Evolutionary conservation across 129 eudicot genomes (phyloP), one percentile per base, ranked within the genome.

Genomic region (Helianthus tuberosus): DNA sequence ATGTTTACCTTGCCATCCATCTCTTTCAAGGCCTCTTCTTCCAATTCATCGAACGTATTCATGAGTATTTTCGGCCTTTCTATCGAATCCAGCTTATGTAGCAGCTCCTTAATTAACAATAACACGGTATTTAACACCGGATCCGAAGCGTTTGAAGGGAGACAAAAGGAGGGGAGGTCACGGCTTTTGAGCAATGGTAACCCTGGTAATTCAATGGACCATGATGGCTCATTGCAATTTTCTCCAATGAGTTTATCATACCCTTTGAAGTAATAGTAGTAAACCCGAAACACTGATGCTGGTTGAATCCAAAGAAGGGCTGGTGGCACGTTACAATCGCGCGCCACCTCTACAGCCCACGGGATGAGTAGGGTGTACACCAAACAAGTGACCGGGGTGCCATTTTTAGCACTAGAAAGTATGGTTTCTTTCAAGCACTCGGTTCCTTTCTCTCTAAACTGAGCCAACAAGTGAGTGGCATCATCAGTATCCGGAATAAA

Each of bases 301-400:
- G 94, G 83, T 54, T 88, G 90, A 52, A 84, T 85, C 90, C 91
- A 88, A 1, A 83, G 62, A 7, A 83, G 77, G 0, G 81, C 71
- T 1, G 82, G 68, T 5, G 89, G 80, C 17, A 88, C 14, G 44
- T 80, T 52, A 7, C 16, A 29, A 1, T 64, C 85, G 29, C 69
- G 75, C 5, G 85, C 86, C 62, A 83, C 88, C 55, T 62, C 44
- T 0, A 77, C 80, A 0, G 73, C 86, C 95, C 95, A 88, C 0
- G 85, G 78, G 29, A 83, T 41, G 16, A 75, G 66, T 27, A 64
- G 55, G 38, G 81, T 80, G 80, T 88, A 85, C 3, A 86, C 83
- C n/a, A 85, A 7, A 52, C 73, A 55, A 27, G 84, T 63, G 14
- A 84, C 11, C 0, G 88, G 84, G 0, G 57, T 47, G 36, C 77